Base-by-base conservation (phyloP, 2,329 filamentous ascomycete species). In the Trichophyton verrucosum region DNA sequence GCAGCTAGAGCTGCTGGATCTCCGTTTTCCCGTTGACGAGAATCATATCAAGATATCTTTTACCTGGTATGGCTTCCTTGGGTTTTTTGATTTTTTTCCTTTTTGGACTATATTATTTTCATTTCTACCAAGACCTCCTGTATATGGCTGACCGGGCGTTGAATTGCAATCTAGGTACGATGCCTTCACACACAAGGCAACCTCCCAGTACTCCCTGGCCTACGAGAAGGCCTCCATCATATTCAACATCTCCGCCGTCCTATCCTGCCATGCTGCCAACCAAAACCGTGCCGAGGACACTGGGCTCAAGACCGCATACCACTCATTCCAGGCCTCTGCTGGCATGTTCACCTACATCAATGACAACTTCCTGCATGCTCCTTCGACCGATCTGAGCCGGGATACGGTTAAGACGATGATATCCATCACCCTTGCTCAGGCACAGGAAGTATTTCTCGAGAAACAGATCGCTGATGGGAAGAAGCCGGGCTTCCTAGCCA, bases 341-440 rank as follows among this genome's bases (percentile, higher is more conserved):
- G 94, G 94, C 77, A 99, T 99, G 94, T 99, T 97, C 74, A 97
- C 92, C 59, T 99, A 99, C 70, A 99, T 99, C 78, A 99, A 99
- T 75, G 94, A 99, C 76, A 99, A 99, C 77, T 99, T 99, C 72
- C 79, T 99, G 40, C 94, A 99, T 70, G 94, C 94, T 1, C 94
- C 95, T 0, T 96, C 91, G 7, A 91, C 89, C n/a, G 94, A 99
- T 70, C 77, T 99, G 56, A 97, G 91, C 72, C 81, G 94, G 63
- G 92, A 99, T 58, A 99, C 94, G 0, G 90, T 99, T 69, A 96
- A 96, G 77, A 91, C 90, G 0, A 76, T 99, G 65, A 97, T 99
- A 71, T 83, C 86, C 58, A 84, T 99, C 62, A 97, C 90, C 81
- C 82, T 99, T 60, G 95, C 92, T 1, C 94, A 99, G 74, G 92